These are phyloP conservation scores for Phytophthora hibernalis DNA, from an alignment of 352 stramenopile genomes.

Conservation along the genomic window DNA sequence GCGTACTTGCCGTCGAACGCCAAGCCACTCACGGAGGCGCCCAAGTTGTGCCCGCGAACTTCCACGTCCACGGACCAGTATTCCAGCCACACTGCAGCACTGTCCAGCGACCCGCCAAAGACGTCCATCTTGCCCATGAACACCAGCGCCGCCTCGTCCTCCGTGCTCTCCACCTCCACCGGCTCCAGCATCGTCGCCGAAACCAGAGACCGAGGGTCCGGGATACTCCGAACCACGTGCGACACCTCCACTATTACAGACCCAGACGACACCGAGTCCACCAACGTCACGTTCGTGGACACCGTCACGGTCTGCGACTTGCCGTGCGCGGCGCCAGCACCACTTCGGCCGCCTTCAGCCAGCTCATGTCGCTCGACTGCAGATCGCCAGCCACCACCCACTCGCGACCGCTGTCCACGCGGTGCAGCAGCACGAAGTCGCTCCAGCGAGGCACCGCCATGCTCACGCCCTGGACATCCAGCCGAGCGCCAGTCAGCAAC, in stretches of 20 bases:
- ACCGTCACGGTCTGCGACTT: conserved; percentile 36
- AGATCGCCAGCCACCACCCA: conserved; percentile 15
- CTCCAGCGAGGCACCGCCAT: conserved; percentile 5
- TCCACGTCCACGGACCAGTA: not conserved
- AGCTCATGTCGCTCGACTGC: conserved; percentile 26
- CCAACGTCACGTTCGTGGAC: conserved; percentile 37
- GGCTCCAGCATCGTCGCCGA: not conserved
- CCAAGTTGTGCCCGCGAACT: not conserved
- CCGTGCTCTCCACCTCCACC: too few species aligned
- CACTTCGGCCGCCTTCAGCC: conserved; percentile 20
- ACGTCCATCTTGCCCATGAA: too few species aligned
- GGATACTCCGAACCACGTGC: too few species aligned
- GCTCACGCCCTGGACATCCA: conserved; percentile 11
- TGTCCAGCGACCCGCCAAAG: too few species aligned
- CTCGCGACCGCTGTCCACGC: not conserved
- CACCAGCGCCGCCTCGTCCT: conserved; percentile 1
- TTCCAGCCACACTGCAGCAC: too few species aligned
- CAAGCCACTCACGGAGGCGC: conserved; percentile 9
- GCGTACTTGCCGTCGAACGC: not conserved
- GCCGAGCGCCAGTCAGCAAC: conserved; percentile 6
- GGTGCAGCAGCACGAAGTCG: conserved; percentile 8
- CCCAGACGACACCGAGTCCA: conserved; percentile 4
- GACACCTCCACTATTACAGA: conserved; percentile 40
- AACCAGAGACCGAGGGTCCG: too few species aligned
- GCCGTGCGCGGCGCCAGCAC: conserved; percentile 10